Base-by-base conservation (phyloP, 2,329 filamentous ascomycete species). In the Daldinia eschscholtzii region DNA sequence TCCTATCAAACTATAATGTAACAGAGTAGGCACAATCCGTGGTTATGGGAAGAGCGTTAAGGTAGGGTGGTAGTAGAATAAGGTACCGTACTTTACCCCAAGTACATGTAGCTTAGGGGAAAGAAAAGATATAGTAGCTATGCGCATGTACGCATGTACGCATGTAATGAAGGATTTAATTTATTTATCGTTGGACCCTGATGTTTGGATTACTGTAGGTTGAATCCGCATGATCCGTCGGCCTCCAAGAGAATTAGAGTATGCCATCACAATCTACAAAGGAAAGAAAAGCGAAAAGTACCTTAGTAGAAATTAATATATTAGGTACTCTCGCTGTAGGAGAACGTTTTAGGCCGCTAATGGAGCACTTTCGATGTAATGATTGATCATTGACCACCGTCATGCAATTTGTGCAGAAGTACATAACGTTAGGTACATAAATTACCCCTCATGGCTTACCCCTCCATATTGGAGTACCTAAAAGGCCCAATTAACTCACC, bases 381-480 rank as follows among this genome's bases (percentile, higher is more conserved):
- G n/a, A 23, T n/a, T n/a, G 20, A 23, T 23, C 20, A 23, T 23
- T 2, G 20, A 23, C 20, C 20, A 23, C 20, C 20, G 20, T 18
- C 6, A 3, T 39, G 35, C 3, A 39, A 46, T 26, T 46, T 46
- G 10, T 46, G 12, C 6, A 28, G 41, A 44, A 44, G n/a, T 1
- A 23, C 9, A 2, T 37, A 10, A 37, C 9, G 4, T 18, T 42
- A 42, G 13, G 39, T 42, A 42, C 39, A n/a, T 42, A 37, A 57
- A 42, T 46, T 64, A 57, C 67, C 67, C 67, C 67, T 70, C 67
- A 64, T 52, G 26, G 37, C 26, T 55, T 55, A 35, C 67, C 67
- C 67, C 67, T 70, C 63, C 58, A 57, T 20, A 46, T 66, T 56
- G 59, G 63, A 46, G 56, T 52, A 63, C 20, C 37, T 62, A 44